These are phyloP conservation scores for Capsella rubella DNA, from an alignment of 441 rosid species.

Conservation along the genomic window DNA sequence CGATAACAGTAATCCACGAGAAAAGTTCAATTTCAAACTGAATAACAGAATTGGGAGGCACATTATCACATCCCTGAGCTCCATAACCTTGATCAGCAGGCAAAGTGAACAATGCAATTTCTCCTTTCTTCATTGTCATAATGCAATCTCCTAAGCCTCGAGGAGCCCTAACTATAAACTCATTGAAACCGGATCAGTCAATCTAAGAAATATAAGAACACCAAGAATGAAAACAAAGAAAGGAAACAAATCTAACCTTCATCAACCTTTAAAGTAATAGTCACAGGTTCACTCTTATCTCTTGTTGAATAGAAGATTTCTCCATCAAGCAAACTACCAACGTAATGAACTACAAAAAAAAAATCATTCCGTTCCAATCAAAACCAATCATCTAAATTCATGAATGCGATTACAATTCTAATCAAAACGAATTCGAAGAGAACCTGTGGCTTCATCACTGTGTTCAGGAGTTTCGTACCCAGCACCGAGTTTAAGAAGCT, in stretches of 20 bases:
- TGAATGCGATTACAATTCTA: background rate
- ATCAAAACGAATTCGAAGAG: too few species aligned
- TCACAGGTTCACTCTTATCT: slow-evolving; percentile 51
- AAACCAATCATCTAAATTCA: background rate
- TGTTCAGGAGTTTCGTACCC: slow-evolving; percentile 64
- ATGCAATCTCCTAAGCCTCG: background rate
- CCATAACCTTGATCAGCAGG: slow-evolving; percentile 2
- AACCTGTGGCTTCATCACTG: slow-evolving; percentile 64
- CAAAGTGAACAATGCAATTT: slow-evolving; percentile 1
- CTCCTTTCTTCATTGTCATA: background rate
- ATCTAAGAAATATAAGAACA: background rate
- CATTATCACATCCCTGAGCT: background rate
- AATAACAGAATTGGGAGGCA: background rate
- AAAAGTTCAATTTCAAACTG: background rate
- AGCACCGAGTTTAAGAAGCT: slow-evolving; percentile 58
- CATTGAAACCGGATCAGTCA: background rate
- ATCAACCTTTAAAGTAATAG: slow-evolving; percentile 51
- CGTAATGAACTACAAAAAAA: slow-evolving; percentile 55
- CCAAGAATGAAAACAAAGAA: background rate
- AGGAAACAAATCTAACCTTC: slow-evolving; percentile 46
- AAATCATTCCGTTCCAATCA: background rate
- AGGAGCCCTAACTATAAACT: background rate
- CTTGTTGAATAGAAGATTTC: slow-evolving; percentile 56
- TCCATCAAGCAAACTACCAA: slow-evolving; percentile 59
- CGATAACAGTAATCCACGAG: background rate